Evolutionary conservation across 2,329 filamentous ascomycete species (phyloP).

Genomic region (Xylaria digitata): DNA sequence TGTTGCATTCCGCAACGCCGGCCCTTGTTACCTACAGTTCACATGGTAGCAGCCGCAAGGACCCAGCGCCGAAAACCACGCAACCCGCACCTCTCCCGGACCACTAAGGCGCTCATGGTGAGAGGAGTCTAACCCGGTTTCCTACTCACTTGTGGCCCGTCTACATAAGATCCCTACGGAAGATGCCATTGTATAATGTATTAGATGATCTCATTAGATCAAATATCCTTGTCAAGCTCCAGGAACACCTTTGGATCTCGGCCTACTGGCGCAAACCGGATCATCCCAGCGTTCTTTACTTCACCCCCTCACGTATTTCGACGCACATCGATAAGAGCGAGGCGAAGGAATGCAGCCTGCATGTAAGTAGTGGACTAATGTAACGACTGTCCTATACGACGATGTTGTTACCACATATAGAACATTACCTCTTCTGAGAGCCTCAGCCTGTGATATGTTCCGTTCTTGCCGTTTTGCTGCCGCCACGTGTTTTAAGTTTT

Average conservation of each 20-base stretch:
- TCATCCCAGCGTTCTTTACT: slow-evolving; percentile 19
- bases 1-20: slow-evolving; percentile 30
- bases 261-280: neutral
- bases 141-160: slow-evolving; percentile 1
- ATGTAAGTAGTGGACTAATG: slow-evolving; percentile 23
- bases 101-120: neutral
- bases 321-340: slow-evolving; percentile 19
- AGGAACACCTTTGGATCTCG: slow-evolving; percentile 11
- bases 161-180: slow-evolving; percentile 17
- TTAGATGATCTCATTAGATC: slow-evolving; percentile 21
- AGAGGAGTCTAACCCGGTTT: slow-evolving; percentile 3
- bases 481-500: slow-evolving; percentile 16
- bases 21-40: slow-evolving; percentile 25
- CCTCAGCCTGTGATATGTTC: slow-evolving; percentile 26
- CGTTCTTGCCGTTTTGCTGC: slow-evolving; percentile 1
- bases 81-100: slow-evolving; percentile 12
- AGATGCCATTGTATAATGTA: neutral
- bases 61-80: slow-evolving; percentile 15
- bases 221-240: slow-evolving; percentile 12
- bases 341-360: slow-evolving; percentile 29
- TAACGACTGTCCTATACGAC: slow-evolving; percentile 27
- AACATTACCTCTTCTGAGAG: slow-evolving; percentile 22
- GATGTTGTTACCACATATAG: slow-evolving; percentile 36
- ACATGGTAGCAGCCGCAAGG: slow-evolving; percentile 27
- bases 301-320: slow-evolving; percentile 8